Evolutionary conservation across 345 rosid genomes (phyloP), one percentile per base, ranked within the genome.

Genomic region (Linum usitatissimum): DNA sequence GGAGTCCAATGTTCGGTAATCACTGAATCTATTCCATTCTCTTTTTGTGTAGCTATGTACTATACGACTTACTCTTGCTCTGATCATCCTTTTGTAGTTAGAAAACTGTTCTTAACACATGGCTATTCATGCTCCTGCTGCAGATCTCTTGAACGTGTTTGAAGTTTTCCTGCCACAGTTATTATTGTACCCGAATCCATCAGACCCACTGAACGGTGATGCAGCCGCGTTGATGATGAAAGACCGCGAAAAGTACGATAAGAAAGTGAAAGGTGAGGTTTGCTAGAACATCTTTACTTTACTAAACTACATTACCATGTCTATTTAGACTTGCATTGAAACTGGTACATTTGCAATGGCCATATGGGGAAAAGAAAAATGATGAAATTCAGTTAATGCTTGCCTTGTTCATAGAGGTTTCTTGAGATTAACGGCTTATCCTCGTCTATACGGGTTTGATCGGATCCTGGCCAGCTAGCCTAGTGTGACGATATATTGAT

Each of bases 1-100:
- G 92, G 92, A 86, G 88, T 73, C 92, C 92, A 59, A 83, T 86
- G 88, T 86, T 86, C 69, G 86, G 88, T 86, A 75, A 79, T 66
- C 61, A 31, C 51, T 58, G 38, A 34, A 34, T 34, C 38, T 34
- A 34, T 34, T 34, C 38, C 38, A 34, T 34, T 34, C 38, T 0
- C 38, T 34, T 4, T 34, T 34, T 0, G 38, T 34, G 0, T 34
- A 34, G 5, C 38, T 7, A 34, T 34, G 38, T 23, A 23, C 38
- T 34, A 34, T 34, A 34, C 1, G 38, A 34, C 38, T 4, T 34
- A 34, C 38, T 34, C 38, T 34, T 34, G 38, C 38, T 34, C 38
- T 34, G 8, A 34, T 34, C 8, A 34, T 34, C 38, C 38, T 34
- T 7, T 34, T 34, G n/a, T 34, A 4, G 8, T 34, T 4, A 7